phyloP scores from a whole-genome alignment of 2,329 filamentous ascomycete genomes.

The Zymoseptoria pseudotritici region DNA sequence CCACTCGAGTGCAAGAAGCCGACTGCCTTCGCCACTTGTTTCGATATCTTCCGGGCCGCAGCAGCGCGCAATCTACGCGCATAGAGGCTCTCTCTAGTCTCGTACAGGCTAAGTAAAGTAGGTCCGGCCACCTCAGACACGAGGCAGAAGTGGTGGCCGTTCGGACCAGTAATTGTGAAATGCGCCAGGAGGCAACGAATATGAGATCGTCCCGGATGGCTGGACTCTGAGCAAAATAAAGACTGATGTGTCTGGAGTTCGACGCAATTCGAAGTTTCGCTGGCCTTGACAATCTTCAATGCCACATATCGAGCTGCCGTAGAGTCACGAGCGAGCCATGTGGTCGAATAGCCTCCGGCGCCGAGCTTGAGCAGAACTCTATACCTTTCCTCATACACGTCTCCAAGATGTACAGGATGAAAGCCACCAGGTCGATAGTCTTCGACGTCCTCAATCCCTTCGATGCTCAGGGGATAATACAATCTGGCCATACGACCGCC shows the following conservation, averaged over 20 bases:
- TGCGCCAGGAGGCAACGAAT: slow-evolving; percentile 7
- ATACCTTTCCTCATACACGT: slow-evolving; percentile 27
- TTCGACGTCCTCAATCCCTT: not conserved
- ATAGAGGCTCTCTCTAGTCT: not conserved
- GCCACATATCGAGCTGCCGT: slow-evolving; percentile 4
- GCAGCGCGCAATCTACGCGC: slow-evolving; percentile 3
- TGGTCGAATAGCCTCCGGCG: slow-evolving; percentile 31
- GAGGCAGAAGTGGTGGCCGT: slow-evolving; percentile 14
- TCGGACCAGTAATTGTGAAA: slow-evolving; percentile 15
- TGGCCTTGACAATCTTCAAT: slow-evolving; percentile 8
- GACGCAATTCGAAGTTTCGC: not conserved
- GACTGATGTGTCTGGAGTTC: not conserved
- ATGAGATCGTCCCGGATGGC: slow-evolving; percentile 1
- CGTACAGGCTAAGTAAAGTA: slow-evolving; percentile 1
- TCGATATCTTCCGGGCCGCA: not conserved
- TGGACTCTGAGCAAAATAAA: not conserved
- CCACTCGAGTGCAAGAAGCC: slow-evolving; percentile 1
- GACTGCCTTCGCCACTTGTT: slow-evolving; percentile 1
- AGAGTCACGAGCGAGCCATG: slow-evolving; percentile 22
- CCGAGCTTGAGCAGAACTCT: slow-evolving; percentile 32
- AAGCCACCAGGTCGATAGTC: slow-evolving; percentile 25
- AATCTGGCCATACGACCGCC: not conserved
- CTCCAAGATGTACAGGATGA: slow-evolving; percentile 29
- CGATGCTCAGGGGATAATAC: not conserved
- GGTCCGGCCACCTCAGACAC: slow-evolving; percentile 10